phyloP scores from a whole-genome alignment of 2,329 filamentous ascomycete species.

The Diaporthe citriasiana region DNA sequence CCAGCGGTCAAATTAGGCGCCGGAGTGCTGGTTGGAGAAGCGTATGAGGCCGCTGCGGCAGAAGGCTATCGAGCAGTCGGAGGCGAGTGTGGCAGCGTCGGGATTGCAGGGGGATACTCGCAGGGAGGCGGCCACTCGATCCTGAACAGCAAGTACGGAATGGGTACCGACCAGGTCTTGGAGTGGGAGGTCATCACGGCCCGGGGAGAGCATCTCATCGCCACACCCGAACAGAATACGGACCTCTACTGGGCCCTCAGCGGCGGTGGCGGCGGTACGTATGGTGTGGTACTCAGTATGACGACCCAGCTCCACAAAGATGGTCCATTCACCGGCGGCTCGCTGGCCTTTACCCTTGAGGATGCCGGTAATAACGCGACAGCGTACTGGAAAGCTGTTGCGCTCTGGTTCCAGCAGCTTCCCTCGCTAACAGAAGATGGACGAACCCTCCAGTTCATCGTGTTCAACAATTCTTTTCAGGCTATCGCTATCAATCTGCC shows the following conservation, averaged over 20 bases:
- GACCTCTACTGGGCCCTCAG: constrained; percentile 65
- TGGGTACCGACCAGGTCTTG: constrained; percentile 63
- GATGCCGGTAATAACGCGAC: constrained; percentile 60
- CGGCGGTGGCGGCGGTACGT: constrained; percentile 58
- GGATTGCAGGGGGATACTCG: constrained; percentile 61
- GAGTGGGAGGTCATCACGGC: constrained; percentile 62
- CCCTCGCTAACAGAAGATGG: background rate
- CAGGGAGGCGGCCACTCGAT: constrained; percentile 69
- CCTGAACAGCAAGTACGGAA: constrained; percentile 62
- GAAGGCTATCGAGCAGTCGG: constrained; percentile 63
- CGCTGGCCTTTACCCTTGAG: constrained; percentile 44
- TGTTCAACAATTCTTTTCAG: background rate
- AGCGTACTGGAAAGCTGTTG: constrained; percentile 67
- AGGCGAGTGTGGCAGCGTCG: constrained; percentile 62
- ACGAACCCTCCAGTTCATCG: background rate
- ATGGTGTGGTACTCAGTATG: constrained; percentile 51
- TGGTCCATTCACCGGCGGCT: constrained; percentile 41
- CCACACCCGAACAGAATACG: constrained; percentile 54
- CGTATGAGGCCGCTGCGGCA: constrained; percentile 31
- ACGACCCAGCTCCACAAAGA: constrained; percentile 47
- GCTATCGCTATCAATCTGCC: background rate
- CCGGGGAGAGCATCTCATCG: constrained; percentile 57
- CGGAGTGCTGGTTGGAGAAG: constrained; percentile 48
- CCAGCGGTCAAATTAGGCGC: constrained; percentile 48
- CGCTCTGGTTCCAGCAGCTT: constrained; percentile 42